Evolutionary conservation across 192 early-diverging fungal genomes (phyloP).

Genomic region (Lunasporangiospora selenospora): DNA sequence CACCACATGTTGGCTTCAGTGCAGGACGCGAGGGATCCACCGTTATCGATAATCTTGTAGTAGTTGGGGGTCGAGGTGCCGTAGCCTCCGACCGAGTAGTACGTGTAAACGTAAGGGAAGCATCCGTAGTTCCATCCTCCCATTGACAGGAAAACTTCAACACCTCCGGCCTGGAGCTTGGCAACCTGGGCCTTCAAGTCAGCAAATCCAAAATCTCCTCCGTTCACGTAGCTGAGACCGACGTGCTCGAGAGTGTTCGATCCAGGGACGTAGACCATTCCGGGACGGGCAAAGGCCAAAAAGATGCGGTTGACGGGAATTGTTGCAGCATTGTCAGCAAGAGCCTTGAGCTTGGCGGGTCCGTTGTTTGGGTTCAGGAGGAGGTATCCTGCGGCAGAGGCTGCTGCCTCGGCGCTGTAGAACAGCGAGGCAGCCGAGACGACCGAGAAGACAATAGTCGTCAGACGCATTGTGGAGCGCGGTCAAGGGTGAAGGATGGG

Average conservation of each 20-base stretch:
- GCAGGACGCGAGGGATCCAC: constrained; percentile 22
- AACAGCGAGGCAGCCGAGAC: constrained; percentile 21
- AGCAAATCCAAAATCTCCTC: constrained; percentile 34
- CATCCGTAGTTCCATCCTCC: constrained; percentile 50
- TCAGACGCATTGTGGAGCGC: constrained; percentile 32
- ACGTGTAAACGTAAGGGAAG: constrained; percentile 46
- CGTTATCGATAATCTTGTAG: constrained; percentile 36
- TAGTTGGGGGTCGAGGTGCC: constrained; percentile 45
- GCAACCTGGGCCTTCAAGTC: constrained; percentile 28
- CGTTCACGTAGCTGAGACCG: constrained; percentile 28
- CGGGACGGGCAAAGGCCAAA: constrained; percentile 36
- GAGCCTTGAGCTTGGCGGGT: constrained; percentile 34
- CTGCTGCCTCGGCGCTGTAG: constrained; percentile 2
- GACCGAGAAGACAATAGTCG: constrained; percentile 22
- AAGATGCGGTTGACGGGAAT: constrained; percentile 38
- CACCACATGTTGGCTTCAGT: constrained; percentile 49
- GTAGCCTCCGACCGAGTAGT: constrained; percentile 47
- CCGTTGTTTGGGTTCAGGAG: constrained; percentile 37
- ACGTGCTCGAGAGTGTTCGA: constrained; percentile 39
- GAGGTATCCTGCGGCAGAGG: constrained; percentile 29
- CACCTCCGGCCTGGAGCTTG: constrained; percentile 22
- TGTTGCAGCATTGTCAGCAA: constrained; percentile 35
- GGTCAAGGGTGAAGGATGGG: not conserved
- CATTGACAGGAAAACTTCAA: constrained; percentile 42
- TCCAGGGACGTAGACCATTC: constrained; percentile 39